A percentile compares a stretch with the other conserved stretches of the same genome.
Conservation (phyloP, 2,329 filamentous ascomycete species). For the Cyanodermella asteris region DNA sequence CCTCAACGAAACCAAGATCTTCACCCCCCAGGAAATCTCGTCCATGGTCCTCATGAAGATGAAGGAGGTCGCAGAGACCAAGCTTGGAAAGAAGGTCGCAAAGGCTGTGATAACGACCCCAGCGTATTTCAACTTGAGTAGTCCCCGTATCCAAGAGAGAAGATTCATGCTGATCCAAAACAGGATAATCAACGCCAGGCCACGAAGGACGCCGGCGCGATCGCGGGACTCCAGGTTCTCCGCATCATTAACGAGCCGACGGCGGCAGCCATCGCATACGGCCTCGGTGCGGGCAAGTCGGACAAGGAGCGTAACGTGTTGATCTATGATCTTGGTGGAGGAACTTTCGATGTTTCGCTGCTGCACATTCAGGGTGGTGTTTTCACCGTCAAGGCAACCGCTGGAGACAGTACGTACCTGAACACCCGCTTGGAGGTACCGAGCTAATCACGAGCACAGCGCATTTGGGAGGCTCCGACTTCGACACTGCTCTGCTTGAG, state of each 20-base stretch:
- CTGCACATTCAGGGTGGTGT: constrained; percentile 98
- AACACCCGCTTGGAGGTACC: constrained; percentile 81
- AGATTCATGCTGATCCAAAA: no score
- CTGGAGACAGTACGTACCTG: no score
- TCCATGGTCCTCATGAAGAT: constrained; percentile 99
- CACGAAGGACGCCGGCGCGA: constrained; percentile 97
- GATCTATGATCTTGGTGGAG: constrained; percentile 99
- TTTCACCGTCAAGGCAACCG: constrained; percentile 96
- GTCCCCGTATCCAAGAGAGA: no score
- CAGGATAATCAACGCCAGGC: constrained; percentile 98
- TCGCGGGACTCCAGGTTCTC: constrained; percentile 90
- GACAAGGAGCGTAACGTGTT: constrained; percentile 97
- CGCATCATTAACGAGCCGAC: constrained; percentile 99
- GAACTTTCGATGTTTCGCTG: constrained; percentile 99
- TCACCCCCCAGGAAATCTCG: constrained; percentile 96
- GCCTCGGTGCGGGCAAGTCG: constrained; percentile 83
- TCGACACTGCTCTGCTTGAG: constrained; percentile 86
- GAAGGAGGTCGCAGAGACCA: constrained; percentile 97
- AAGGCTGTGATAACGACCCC: constrained; percentile 98
- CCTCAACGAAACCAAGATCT: constrained; percentile 80
- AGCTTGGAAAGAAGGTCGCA: constrained; percentile 96
- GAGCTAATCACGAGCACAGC: no score
- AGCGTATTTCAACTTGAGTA: constrained; percentile 99
- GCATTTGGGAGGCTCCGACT: constrained; percentile 86
- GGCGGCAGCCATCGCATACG: constrained; percentile 93